These are phyloP conservation scores for Calonectria leucothoes DNA, from an alignment of 2,329 filamentous ascomycete genomes.

Conservation along the genomic window DNA sequence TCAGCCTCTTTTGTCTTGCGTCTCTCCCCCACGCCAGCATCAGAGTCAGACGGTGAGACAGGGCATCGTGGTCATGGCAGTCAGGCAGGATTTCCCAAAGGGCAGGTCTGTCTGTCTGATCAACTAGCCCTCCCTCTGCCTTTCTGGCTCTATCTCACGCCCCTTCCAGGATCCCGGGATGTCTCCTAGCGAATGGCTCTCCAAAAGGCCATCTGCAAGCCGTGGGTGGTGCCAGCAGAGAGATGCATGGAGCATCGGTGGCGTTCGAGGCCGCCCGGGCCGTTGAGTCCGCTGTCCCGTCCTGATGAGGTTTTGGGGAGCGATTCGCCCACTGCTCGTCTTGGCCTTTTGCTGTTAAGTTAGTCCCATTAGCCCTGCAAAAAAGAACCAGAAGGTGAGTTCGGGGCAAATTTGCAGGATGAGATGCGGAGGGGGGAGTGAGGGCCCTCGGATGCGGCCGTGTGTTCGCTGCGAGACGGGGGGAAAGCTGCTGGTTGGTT, in stretches of 20 bases:
- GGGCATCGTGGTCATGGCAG: neutral
- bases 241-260: constrained; percentile 19
- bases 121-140: neutral
- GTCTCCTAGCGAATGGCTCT: constrained; percentile 27
- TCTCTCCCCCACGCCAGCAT: neutral
- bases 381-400: neutral
- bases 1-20: neutral
- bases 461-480: constrained; percentile 17
- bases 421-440: constrained; percentile 18
- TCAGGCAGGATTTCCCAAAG: neutral
- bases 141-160: neutral
- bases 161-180: constrained; percentile 22
- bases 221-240: constrained; percentile 40
- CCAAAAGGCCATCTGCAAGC: constrained; percentile 30
- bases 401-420: constrained; percentile 17
- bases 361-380: neutral
- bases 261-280: constrained; percentile 2
- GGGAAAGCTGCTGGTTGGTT: neutral
- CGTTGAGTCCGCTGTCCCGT: constrained; percentile 5
- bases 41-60: neutral
- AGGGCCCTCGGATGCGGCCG: constrained; percentile 37
- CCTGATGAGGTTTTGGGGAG: neutral
- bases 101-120: neutral
- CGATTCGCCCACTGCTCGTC: neutral
- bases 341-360: neutral